Conservation (phyloP, 768 basidiomycete species). For the Tricholoma matsutake region DNA sequence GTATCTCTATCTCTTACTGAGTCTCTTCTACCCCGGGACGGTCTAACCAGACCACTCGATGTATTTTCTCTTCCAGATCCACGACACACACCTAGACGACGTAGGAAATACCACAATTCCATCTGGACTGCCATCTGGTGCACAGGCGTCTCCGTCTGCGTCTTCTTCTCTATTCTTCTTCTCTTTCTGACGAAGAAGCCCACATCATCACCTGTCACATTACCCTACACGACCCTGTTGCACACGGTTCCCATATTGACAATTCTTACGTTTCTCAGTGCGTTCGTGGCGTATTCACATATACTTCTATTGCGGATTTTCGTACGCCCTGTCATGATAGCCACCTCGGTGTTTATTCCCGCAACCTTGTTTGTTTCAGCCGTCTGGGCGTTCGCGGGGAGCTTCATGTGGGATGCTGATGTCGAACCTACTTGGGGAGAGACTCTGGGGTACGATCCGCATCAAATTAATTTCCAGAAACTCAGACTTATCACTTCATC, state of each 20-base stretch:
- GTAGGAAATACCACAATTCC: conserved; percentile 73
- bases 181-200: conserved; percentile 53
- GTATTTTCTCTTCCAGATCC: conserved; percentile 80
- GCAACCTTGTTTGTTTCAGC: conserved; percentile 70
- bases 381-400: conserved; percentile 79
- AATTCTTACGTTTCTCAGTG: conserved; percentile 68
- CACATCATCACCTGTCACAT: conserved; percentile 30
- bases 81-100: conserved; percentile 56
- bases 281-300: conserved; percentile 68
- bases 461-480: neutral
- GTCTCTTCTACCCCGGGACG: conserved; percentile 75
- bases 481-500: conserved; percentile 9
- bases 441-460: conserved; percentile 62
- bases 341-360: conserved; percentile 74
- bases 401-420: conserved; percentile 58
- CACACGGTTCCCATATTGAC: conserved; percentile 77
- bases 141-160: conserved; percentile 52
- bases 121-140: conserved; percentile 71
- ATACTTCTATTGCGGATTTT: conserved; percentile 77
- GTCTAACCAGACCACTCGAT: conserved; percentile 57
- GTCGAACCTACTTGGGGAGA: conserved; percentile 76
- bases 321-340: conserved; percentile 79
- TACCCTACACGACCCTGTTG: conserved; percentile 69
- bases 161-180: conserved; percentile 61
- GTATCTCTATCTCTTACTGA: conserved; percentile 72